A percentile compares a stretch with the other conserved stretches of the same genome.
These are phyloP conservation scores for Chlorella ohadii DNA, from an alignment of 139 green algal genomes.

Conservation along the genomic window DNA sequence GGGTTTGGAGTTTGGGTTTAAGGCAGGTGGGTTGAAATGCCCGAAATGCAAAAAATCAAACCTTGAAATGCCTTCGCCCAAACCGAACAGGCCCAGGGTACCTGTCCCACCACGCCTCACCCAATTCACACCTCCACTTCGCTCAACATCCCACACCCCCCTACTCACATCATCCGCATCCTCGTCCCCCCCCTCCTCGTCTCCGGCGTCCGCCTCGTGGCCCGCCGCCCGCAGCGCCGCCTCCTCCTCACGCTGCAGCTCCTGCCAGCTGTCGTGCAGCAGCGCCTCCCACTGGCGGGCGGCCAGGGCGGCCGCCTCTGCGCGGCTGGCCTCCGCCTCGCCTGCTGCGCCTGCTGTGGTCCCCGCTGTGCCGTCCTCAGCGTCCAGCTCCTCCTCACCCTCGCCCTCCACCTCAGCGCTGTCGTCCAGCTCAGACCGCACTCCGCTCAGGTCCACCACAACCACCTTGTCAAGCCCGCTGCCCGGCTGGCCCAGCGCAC, in stretches of 20 bases:
- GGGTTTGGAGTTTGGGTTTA: too few species aligned
- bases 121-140: too few species aligned
- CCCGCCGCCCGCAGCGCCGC: constrained; percentile 12
- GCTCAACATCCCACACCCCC: background rate
- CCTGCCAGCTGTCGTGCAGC: constrained; percentile 63
- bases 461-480: constrained; percentile 42
- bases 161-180: constrained; percentile 9
- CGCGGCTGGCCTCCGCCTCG: constrained; percentile 27
- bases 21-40: background rate
- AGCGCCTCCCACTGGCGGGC: constrained; percentile 68
- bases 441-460: constrained; percentile 22
- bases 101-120: too few species aligned
- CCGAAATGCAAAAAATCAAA: too few species aligned
- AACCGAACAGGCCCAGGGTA: too few species aligned
- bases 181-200: constrained; percentile 15
- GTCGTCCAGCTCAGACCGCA: constrained; percentile 41
- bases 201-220: background rate
- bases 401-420: constrained; percentile 54
- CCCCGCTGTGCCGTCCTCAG: constrained; percentile 4
- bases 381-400: constrained; percentile 37
- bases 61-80: too few species aligned
- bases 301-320: constrained; percentile 35
- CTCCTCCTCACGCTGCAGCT: constrained; percentile 63
- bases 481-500: constrained; percentile 11
- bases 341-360: background rate